Base-by-base conservation (phyloP, 495 filamentous ascomycete genomes). In the Trichoderma virens region DNA sequence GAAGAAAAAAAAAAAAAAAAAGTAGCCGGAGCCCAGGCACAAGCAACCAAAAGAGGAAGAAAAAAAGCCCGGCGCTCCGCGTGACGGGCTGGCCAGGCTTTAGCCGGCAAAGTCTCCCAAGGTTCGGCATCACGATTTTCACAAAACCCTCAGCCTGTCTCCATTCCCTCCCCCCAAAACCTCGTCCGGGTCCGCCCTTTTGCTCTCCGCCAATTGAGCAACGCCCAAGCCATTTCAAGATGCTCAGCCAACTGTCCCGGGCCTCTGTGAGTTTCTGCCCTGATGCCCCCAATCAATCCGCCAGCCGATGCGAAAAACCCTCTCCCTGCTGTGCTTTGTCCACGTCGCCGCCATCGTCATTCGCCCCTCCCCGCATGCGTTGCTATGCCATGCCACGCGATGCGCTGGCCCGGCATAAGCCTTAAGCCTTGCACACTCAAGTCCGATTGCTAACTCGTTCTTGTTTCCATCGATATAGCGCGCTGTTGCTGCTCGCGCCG, bases 401-500 rank as follows among this genome's bases (percentile, higher is more conserved):
- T 56, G 51, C 51, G 51, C 51, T 56, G 51, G 51, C 51, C 16
- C 43, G 43, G n/a, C 43, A 47, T 47, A 1, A 47, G 32, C 32
- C 32, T 35, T 35, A 4, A 35, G 5, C 11, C 32, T 35, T 35
- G 32, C 4, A 4, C 4, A n/a, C 16, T 23, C n/a, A 7, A n/a
- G 18, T 47, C n/a, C 28, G 51, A 30, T 56, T 56, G 51, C 51
- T 56, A 62, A 62, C 60, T 56, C 31, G 30, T 60, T 32, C 14
- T 25, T 16, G 30, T 16, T 31, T 60, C 31, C 28, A 20, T 11
- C 16, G 13, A 18, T 60, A 7, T 69, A 80, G 74, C 69, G 80
- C 92, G 91, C 75, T 76, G 80, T 89, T 78, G 77, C 92, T 76
- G 81, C 74, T 68, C 76, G 78, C 68, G 74, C 75, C 70, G 85